Conservation (phyloP, 352 stramenopile species). For the Thraustochytrium sp. region DNA sequence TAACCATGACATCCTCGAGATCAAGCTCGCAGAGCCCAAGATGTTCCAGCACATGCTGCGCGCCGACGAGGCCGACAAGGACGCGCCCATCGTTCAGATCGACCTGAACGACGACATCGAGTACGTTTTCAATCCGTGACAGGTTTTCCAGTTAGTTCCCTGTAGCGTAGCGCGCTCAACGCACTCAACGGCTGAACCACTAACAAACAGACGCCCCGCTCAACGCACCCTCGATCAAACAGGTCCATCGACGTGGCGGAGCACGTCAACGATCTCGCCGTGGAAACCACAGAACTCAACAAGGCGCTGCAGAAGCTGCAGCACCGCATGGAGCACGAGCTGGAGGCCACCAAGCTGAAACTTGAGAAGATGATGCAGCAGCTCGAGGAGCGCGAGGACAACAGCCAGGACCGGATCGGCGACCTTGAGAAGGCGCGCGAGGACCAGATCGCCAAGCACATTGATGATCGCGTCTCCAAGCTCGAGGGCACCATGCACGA, state of each 20-base stretch:
- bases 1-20: conserved; percentile 63
- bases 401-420: conserved; percentile 52
- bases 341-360: conserved; percentile 61
- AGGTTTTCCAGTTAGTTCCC: too few relatives aligned
- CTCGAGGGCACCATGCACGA: conserved; percentile 19
- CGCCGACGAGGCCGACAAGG: conserved; percentile 46
- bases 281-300: background rate
- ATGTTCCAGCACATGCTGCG: conserved; percentile 18
- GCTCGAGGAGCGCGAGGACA: conserved; percentile 58
- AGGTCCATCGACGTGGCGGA: conserved; percentile 38
- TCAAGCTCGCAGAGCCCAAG: conserved; percentile 19
- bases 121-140: conserved; percentile 28
- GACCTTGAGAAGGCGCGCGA: conserved; percentile 51
- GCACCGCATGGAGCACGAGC: conserved; percentile 51
- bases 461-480: conserved; percentile 24
- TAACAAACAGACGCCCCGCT: conserved; percentile 26
- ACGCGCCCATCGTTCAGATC: conserved; percentile 27
- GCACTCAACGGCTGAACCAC: too few relatives aligned
- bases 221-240: too few relatives aligned
- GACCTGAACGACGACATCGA: conserved; percentile 7
- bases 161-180: too few relatives aligned
- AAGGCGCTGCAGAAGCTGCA: conserved; percentile 41
- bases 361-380: conserved; percentile 76
- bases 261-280: conserved; percentile 46
- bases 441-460: conserved; percentile 41